Evolutionary conservation across 495 filamentous ascomycete genomes (phyloP).

Genomic region (Pseudoneurospora amorphoporcata): DNA sequence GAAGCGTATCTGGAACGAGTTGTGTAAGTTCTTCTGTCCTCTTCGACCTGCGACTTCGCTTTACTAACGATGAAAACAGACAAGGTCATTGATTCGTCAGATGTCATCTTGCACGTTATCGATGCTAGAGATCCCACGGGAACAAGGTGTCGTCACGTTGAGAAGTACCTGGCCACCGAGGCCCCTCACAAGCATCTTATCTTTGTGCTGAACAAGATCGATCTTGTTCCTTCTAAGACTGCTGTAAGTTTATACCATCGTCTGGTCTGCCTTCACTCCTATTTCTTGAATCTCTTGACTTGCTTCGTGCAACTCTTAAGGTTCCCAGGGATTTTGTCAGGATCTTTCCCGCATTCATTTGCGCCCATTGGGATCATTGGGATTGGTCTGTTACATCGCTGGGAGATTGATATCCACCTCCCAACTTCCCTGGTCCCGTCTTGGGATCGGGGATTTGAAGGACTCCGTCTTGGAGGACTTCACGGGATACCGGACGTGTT

Average conservation of each 20-base stretch:
- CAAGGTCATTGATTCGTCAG: slow-evolving; percentile 94
- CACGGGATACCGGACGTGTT: slow-evolving; percentile 52
- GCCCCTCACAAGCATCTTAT: slow-evolving; percentile 69
- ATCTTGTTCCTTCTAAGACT: slow-evolving; percentile 84
- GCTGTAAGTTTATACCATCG: slow-evolving; percentile 61
- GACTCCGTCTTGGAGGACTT: slow-evolving; percentile 81
- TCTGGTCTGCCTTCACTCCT: slow-evolving; percentile 12
- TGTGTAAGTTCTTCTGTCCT: slow-evolving; percentile 42
- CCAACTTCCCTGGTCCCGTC: slow-evolving; percentile 47
- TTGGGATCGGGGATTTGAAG: slow-evolving; percentile 51
- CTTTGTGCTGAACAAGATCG: slow-evolving; percentile 82
- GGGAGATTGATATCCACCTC: slow-evolving; percentile 71
- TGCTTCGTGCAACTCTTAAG: slow-evolving; percentile 3
- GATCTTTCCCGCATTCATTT: slow-evolving; percentile 53
- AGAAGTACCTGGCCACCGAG: slow-evolving; percentile 88
- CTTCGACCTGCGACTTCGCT: background rate
- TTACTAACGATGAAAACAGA: slow-evolving; percentile 15
- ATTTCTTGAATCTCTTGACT: slow-evolving; percentile 4
- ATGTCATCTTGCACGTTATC: slow-evolving; percentile 89
- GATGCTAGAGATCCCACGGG: slow-evolving; percentile 88
- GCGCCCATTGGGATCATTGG: slow-evolving; percentile 63
- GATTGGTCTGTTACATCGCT: slow-evolving; percentile 94
- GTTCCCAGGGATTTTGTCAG: slow-evolving; percentile 84
- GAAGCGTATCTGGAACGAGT: slow-evolving; percentile 94
- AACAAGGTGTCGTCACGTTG: slow-evolving; percentile 79